Evolutionary conservation across 176 grass and related monocot genomes (phyloP).

Genomic region (Zoysia japonica): DNA sequence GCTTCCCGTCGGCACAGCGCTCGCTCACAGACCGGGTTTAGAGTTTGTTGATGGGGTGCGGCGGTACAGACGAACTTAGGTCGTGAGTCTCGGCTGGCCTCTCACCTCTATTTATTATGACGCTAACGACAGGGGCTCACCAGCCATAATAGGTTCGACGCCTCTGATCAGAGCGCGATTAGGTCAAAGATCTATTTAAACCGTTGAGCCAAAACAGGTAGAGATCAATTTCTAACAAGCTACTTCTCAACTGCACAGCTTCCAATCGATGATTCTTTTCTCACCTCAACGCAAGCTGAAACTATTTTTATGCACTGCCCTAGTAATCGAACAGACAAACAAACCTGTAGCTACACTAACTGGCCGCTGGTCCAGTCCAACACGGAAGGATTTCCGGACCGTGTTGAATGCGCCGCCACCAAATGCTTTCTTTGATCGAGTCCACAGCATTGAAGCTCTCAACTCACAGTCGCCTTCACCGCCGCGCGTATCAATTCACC

Average conservation of each 20-base stretch:
- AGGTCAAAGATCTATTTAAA: too few relatives aligned
- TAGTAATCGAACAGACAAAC: conserved; percentile 11
- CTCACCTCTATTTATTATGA: too few relatives aligned
- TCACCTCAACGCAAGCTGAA: background rate
- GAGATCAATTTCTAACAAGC: too few relatives aligned
- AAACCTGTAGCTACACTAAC: background rate
- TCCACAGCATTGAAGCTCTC: conserved; percentile 35
- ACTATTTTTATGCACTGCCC: background rate
- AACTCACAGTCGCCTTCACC: conserved; percentile 32
- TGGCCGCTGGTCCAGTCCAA: background rate
- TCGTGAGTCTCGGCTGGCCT: too few relatives aligned
- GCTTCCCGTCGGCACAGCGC: too few relatives aligned
- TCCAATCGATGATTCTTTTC: background rate
- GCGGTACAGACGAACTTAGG: too few relatives aligned
- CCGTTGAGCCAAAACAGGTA: too few relatives aligned
- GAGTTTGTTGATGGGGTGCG: too few relatives aligned
- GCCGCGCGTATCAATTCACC: background rate
- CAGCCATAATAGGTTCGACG: too few relatives aligned
- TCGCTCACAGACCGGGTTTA: too few relatives aligned
- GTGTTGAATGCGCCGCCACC: conserved; percentile 25
- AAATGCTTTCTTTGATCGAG: conserved; percentile 25
- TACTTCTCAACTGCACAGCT: conserved; percentile 1
- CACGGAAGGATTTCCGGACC: background rate
- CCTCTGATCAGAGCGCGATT: too few relatives aligned
- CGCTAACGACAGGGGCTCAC: too few relatives aligned